Evolutionary conservation across 2,329 filamentous ascomycete species (phyloP), one percentile per base, ranked within the genome.

Genomic region (Zymoseptoria brevis): DNA sequence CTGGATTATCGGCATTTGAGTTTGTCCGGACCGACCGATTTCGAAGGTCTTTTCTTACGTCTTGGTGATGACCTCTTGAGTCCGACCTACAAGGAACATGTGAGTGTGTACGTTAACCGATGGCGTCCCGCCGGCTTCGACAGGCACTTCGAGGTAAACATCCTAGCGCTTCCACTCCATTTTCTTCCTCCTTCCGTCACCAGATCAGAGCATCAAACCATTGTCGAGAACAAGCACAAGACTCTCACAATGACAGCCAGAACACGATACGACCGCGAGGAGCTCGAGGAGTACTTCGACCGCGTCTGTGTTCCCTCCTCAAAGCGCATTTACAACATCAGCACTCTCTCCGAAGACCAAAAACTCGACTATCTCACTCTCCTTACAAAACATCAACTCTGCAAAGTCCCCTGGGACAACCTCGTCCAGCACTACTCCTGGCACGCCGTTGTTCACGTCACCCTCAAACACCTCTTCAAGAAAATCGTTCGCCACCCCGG

Each of bases 351-450:
- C 19, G 56, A 60, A 50, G 55, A 58, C 16, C 51, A 62, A 26
- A 56, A 66, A 54, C 63, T 70, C 9, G 56, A 54, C 24, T 66
- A 66, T 54, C 64, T 72, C 3, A 58, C 60, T 26, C 57, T 66
- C 22, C 22, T 24, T 4, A 24, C 22, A 24, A 24, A 24, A 35
- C 64, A 67, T 19, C 80, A 83, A 50, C 70, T 84, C 13, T 70
- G 72, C 22, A 68, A 75, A n/a, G 74, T 83, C 6, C 80, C 81
- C 0, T 85, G 83, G 72, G 82, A 83, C 19, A 85, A 83, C 63
- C 71, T 84, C 19, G 75, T 72, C 0, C 72, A 85, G 57, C 83
- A 85, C 66, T 81, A 81, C 66, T 79, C 77, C 8, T 72, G 73
- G 53, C 74, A 79, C 61, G 76, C 75, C 24, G 70, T 71, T 13